A percentile compares a stretch with the other conserved stretches of the same genome.
Evolutionary conservation across 768 basidiomycete species (phyloP).

Genomic region (Hirschioporus abietinus): DNA sequence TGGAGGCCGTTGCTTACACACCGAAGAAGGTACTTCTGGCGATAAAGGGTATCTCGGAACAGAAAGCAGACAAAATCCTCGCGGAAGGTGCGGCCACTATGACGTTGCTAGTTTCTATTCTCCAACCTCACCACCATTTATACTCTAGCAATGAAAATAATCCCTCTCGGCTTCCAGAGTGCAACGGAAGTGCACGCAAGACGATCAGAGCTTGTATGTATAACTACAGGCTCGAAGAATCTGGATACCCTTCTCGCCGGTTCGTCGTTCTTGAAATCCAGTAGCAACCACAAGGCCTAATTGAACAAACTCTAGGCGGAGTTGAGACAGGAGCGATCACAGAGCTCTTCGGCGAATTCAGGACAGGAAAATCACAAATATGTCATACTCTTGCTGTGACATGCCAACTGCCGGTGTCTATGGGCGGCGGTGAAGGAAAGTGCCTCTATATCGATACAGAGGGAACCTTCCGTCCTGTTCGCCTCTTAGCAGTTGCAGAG

Average conservation of each 20-base stretch:
- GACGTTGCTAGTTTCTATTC: constrained; percentile 1
- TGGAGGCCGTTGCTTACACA: constrained; percentile 94
- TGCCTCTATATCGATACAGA: constrained; percentile 99
- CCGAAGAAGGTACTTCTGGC: constrained; percentile 87
- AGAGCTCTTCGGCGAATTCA: constrained; percentile 96
- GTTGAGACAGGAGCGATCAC: constrained; percentile 99
- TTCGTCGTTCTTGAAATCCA: constrained; percentile 22
- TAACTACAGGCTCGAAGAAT: constrained; percentile 95
- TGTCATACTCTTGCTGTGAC: constrained; percentile 98
- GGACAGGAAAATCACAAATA: constrained; percentile 96
- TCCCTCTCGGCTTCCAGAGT: constrained; percentile 96
- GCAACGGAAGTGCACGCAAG: constrained; percentile 97
- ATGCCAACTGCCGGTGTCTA: constrained; percentile 92
- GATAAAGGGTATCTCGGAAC: constrained; percentile 96
- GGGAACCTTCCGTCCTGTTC: constrained; percentile 96
- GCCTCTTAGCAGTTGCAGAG: constrained; percentile 91
- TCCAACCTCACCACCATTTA: neutral
- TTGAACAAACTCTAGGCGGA: constrained; percentile 51
- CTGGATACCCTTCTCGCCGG: constrained; percentile 94
- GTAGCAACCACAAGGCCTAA: neutral
- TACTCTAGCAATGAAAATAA: constrained; percentile 80
- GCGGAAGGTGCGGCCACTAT: constrained; percentile 60
- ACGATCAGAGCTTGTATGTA: constrained; percentile 90
- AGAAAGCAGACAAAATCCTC: constrained; percentile 96
- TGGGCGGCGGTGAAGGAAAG: constrained; percentile 99